Evolutionary conservation across 257 asterid genomes (phyloP).

Genomic region (Cinchona pubescens): DNA sequence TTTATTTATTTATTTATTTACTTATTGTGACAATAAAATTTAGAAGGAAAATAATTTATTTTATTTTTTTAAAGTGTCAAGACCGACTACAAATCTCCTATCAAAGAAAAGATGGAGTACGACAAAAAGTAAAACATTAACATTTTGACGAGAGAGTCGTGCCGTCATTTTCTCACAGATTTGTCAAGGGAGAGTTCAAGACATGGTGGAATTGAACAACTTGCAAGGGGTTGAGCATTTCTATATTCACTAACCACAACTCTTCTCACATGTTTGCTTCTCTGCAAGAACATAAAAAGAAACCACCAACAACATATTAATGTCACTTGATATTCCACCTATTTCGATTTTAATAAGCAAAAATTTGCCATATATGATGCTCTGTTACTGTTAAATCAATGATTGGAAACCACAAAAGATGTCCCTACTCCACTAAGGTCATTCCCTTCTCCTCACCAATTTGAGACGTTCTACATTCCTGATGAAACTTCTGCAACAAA

Average conservation of each 20-base stretch:
- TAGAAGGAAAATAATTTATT: too few relatives aligned
- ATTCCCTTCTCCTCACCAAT: slow-evolving; percentile 38
- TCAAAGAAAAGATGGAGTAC: too few relatives aligned
- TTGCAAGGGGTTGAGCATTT: slow-evolving; percentile 25
- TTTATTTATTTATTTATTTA: too few relatives aligned
- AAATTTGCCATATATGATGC: slow-evolving; percentile 1
- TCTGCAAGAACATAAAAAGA: not conserved
- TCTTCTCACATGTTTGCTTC: slow-evolving; percentile 4
- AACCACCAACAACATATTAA: not conserved
- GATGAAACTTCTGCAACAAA: slow-evolving; percentile 47
- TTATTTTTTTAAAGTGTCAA: too few relatives aligned
- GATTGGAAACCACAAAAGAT: slow-evolving; percentile 4
- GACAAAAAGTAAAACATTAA: too few relatives aligned
- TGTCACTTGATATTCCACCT: slow-evolving; percentile 4
- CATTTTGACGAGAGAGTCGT: too few relatives aligned
- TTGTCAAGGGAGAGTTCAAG: too few relatives aligned
- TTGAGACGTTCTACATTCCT: slow-evolving; percentile 48
- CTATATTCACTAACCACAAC: slow-evolving; percentile 15
- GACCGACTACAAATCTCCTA: too few relatives aligned
- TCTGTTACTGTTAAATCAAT: not conserved
- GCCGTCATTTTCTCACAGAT: too few relatives aligned
- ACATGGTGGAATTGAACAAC: too few relatives aligned
- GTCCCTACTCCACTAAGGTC: not conserved
- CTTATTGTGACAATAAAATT: too few relatives aligned
- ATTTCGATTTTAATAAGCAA: not conserved